phyloP scores from a whole-genome alignment of 345 rosid species.

The Microthlaspi erraticum region DNA sequence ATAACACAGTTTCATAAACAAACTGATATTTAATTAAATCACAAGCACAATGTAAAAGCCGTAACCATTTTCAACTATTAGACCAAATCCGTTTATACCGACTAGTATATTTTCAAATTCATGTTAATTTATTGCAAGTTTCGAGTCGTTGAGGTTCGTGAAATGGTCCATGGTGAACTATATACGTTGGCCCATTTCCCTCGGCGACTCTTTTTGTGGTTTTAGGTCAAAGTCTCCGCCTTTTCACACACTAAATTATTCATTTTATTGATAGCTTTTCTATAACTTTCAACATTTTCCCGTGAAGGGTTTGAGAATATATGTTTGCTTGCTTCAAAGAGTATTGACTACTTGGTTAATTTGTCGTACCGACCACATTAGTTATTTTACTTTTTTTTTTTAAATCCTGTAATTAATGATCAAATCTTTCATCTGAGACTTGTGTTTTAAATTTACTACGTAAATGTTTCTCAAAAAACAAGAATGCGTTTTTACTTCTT shows the following conservation, averaged over 20 bases:
- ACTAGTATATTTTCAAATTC: constrained; percentile 11
- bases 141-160: constrained; percentile 18
- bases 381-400: background rate
- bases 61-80: background rate
- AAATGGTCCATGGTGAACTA: constrained; percentile 31
- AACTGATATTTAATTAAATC: background rate
- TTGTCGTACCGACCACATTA: background rate
- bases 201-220: constrained; percentile 17
- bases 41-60: background rate
- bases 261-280: background rate
- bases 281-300: constrained; percentile 14
- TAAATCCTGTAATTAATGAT: background rate
- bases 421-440: constrained; percentile 1
- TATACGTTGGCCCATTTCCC: constrained; percentile 8
- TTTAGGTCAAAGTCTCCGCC: constrained; percentile 37
- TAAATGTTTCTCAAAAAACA: too few species aligned
- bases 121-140: constrained; percentile 6
- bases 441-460: background rate
- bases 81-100: constrained; percentile 1
- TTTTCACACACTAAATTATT: background rate
- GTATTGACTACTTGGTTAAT: background rate
- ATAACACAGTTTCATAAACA: background rate
- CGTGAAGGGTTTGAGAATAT: background rate
- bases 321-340: background rate
- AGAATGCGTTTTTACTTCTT: background rate